Percentiles rank a stretch among this genome's conserved stretches.
Conservation (phyloP, 2,329 filamentous ascomycete species). For the Elsinoe batatas region DNA sequence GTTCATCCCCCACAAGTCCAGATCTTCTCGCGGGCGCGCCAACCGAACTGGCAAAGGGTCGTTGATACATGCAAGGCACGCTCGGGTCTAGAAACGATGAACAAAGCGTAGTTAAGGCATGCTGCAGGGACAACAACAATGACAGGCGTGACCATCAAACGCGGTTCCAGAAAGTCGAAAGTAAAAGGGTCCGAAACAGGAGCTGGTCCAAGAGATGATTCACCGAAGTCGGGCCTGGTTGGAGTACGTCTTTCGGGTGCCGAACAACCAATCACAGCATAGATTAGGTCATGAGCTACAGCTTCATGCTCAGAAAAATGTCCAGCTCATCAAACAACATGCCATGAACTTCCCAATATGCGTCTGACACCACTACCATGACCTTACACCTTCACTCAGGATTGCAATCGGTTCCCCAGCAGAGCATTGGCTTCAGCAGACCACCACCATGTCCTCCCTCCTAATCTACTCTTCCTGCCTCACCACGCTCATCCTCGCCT, state of each 20-base stretch:
- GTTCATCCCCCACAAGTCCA: background rate
- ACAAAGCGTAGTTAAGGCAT: slow-evolving; percentile 7
- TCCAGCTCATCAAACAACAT: background rate
- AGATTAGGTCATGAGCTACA: background rate
- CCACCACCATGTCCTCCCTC: background rate
- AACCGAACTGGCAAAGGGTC: background rate
- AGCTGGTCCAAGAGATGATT: background rate
- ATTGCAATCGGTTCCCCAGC: background rate
- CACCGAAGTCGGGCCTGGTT: background rate
- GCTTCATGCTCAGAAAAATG: slow-evolving; percentile 3
- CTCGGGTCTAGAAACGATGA: background rate
- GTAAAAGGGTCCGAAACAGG: background rate
- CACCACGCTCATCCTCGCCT: slow-evolving; percentile 5
- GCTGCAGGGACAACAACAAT: background rate
- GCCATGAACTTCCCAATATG: background rate
- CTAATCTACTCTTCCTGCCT: slow-evolving; percentile 9
- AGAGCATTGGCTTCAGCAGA: background rate
- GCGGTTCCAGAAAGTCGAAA: background rate
- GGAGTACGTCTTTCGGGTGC: background rate
- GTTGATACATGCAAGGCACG: background rate
- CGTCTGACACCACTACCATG: background rate
- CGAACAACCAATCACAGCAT: background rate
- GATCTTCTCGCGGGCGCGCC: background rate
- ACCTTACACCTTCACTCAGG: background rate
- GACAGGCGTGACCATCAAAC: background rate